Conservation (phyloP, 192 early-diverging fungal genomes). For the Spizellomyces punctatus region DNA sequence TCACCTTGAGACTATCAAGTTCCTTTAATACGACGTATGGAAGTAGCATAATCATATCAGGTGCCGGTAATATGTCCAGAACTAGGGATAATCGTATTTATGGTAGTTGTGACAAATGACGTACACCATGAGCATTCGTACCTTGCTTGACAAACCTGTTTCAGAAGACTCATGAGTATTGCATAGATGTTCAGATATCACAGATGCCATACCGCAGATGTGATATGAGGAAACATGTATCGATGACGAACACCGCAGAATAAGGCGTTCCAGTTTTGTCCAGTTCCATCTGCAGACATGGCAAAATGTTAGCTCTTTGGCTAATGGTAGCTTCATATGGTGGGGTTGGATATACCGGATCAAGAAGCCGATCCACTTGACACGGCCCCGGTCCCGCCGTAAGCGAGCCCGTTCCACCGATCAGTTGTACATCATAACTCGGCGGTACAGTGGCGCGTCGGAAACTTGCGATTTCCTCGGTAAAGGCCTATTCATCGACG, state of each 20-base stretch:
- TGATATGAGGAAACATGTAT: conserved; percentile 31
- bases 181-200: background rate
- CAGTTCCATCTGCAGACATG: background rate
- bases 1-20: conserved; percentile 29
- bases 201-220: conserved; percentile 8
- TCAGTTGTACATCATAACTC: background rate
- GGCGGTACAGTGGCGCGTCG: background rate
- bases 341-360: background rate
- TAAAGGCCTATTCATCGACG: background rate
- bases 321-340: background rate
- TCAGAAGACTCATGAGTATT: background rate
- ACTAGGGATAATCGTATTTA: background rate
- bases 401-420: background rate
- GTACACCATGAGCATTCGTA: too few species aligned
- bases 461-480: background rate
- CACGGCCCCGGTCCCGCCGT: background rate
- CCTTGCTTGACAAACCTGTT: too few species aligned
- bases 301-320: background rate
- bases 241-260: conserved; percentile 17
- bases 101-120: too few species aligned
- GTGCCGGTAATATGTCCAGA: conserved; percentile 11
- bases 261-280: background rate
- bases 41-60: conserved; percentile 18
- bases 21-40: conserved; percentile 32
- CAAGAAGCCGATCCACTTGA: background rate